Percentiles rank a stretch among this genome's conserved stretches.
Evolutionary conservation across 73 alveolate species (phyloP).

Genomic region (Stentor coeruleus): DNA sequence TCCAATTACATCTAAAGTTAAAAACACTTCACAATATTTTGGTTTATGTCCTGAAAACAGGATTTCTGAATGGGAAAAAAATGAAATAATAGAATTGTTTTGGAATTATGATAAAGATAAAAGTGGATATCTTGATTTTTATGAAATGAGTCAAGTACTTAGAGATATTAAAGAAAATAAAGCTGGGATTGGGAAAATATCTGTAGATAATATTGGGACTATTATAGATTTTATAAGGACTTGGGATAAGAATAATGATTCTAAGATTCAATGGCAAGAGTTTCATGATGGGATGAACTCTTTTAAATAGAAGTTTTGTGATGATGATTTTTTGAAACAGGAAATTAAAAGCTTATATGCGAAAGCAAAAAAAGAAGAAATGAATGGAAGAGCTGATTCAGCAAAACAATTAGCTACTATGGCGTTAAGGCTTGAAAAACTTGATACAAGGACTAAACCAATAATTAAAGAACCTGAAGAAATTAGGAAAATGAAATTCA

Average conservation of each 20-base stretch:
- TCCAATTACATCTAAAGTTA: constrained; percentile 62
- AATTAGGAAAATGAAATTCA: not conserved
- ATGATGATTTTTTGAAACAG: constrained; percentile 41
- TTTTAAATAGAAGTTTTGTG: constrained; percentile 50
- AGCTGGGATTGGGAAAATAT: constrained; percentile 77
- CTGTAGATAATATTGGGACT: constrained; percentile 48
- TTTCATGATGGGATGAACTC: constrained; percentile 62
- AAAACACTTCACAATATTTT: constrained; percentile 69
- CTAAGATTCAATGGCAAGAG: constrained; percentile 58
- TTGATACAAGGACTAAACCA: constrained; percentile 40
- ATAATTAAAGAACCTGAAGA: not conserved
- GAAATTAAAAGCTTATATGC: constrained; percentile 61
- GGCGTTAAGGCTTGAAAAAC: constrained; percentile 70
- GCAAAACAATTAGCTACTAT: constrained; percentile 59
- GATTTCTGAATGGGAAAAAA: constrained; percentile 93
- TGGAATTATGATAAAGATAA: constrained; percentile 86
- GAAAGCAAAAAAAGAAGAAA: constrained; percentile 55
- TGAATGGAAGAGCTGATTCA: constrained; percentile 73
- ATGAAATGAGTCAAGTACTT: constrained; percentile 64
- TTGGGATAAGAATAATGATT: constrained; percentile 54
- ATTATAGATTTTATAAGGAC: constrained; percentile 52
- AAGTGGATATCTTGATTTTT: constrained; percentile 71
- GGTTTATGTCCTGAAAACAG: constrained; percentile 67
- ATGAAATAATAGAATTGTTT: constrained; percentile 72
- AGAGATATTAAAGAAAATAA: constrained; percentile 50